These are phyloP conservation scores for Calocera cornea DNA, from an alignment of 768 basidiomycete species.

Conservation along the genomic window DNA sequence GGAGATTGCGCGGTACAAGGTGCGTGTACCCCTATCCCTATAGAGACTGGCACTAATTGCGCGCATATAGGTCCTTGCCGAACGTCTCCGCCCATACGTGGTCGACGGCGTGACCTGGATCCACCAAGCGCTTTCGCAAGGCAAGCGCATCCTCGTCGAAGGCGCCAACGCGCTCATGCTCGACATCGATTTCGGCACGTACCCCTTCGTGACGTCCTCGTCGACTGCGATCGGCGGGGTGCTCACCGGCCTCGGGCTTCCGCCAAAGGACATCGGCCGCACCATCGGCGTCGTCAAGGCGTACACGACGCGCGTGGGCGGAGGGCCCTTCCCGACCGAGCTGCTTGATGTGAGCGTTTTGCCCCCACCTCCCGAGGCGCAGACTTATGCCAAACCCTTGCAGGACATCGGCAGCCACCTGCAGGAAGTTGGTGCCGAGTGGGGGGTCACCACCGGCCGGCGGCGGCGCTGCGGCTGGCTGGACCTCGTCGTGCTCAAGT, in stretches of 20 bases:
- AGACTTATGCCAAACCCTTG: constrained; percentile 4
- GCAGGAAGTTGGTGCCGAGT: constrained; percentile 89
- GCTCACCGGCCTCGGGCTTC: constrained; percentile 93
- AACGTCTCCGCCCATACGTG: constrained; percentile 74
- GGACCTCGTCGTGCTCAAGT: constrained; percentile 85
- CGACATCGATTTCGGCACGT: constrained; percentile 94
- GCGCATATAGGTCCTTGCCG: constrained; percentile 53
- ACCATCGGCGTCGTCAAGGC: constrained; percentile 92
- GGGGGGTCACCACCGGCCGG: constrained; percentile 84
- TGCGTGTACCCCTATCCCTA: constrained; percentile 19
- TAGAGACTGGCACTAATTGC: background rate
- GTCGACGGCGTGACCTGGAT: constrained; percentile 77
- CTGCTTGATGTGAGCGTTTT: constrained; percentile 67
- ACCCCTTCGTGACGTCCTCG: constrained; percentile 93
- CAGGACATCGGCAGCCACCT: constrained; percentile 73
- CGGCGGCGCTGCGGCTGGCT: constrained; percentile 93
- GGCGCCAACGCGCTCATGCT: constrained; percentile 99
- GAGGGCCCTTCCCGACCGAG: constrained; percentile 95
- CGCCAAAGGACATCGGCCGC: constrained; percentile 74
- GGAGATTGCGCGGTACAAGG: constrained; percentile 88
- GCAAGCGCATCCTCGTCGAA: constrained; percentile 81
- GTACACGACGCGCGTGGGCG: constrained; percentile 97
- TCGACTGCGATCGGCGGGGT: constrained; percentile 90
- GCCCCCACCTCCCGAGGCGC: background rate
- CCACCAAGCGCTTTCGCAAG: constrained; percentile 58